These are phyloP conservation scores for Fraxinus sp. DNA, from an alignment of 305 asterid genomes.

Conservation along the genomic window DNA sequence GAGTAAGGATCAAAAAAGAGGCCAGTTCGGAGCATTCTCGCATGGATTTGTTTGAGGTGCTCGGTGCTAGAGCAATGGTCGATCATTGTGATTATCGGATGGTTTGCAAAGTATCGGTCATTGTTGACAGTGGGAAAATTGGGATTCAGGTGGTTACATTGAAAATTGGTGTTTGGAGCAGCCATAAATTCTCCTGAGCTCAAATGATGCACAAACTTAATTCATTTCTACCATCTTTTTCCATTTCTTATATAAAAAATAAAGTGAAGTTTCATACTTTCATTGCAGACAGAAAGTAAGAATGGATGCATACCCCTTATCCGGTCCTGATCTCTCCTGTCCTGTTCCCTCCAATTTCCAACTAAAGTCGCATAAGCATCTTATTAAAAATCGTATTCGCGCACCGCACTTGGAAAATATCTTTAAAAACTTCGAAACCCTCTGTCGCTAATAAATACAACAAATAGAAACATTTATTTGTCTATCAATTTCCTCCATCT, in stretches of 20 bases:
- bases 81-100: constrained; percentile 37
- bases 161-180: constrained; percentile 32
- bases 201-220: not conserved
- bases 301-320: not conserved
- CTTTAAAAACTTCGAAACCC: not conserved
- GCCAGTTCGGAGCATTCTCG: constrained; percentile 68
- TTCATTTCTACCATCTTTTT: not conserved
- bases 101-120: constrained; percentile 51
- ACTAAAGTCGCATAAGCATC: not conserved
- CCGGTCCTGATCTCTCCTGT: not conserved
- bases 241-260: not conserved
- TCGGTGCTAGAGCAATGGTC: constrained; percentile 45
- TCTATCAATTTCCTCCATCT: not conserved
- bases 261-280: not conserved
- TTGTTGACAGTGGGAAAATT: constrained; percentile 35
- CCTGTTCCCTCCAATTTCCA: not conserved
- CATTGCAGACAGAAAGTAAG: not conserved
- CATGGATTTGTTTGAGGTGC: constrained; percentile 71
- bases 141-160: constrained; percentile 21
- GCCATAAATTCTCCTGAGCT: constrained; percentile 37
- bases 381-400: not conserved
- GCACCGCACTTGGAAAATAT: not conserved
- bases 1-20: constrained; percentile 67
- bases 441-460: not conserved
- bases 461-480: not conserved